Evolutionary conservation across 805 yeast species (phyloP), one percentile per base, ranked within the genome.

Genomic region (Yarrowia divulgata): DNA sequence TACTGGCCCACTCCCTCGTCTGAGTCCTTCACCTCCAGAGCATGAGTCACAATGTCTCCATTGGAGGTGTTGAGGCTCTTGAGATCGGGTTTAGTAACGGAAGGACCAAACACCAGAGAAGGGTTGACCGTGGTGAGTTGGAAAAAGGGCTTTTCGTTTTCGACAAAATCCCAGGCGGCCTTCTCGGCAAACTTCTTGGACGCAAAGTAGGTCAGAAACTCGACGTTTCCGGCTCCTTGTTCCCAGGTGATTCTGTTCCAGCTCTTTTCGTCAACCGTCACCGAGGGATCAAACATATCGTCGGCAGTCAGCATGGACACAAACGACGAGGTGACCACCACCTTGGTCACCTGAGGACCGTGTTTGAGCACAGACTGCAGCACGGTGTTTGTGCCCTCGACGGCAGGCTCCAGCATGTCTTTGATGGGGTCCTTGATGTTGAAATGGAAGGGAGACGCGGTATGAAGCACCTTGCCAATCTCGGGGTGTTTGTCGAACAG

Each of bases 151-250:
- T 64, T 43, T 40, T 81, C 76, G 16, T 80, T 69, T 29, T 57
- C 48, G 10, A 57, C 48, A 72, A 85, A 86, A 1, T 85, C 82
- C 85, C 90, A 85, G 29, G 85, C 86, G 3, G 87, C 83, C 71
- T 79, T 74, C 76, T 88, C 90, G 45, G 90, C 90, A 73, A 79
- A 78, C 12, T 76, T 81, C 76, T 87, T 87, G 52, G 90, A 75
- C 80, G 50, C 82, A 82, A 67, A 32, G 55, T 74, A 75, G 39
- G 73, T 70, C 32, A 54, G 34, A 14, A 34, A 14, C 63, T 57
- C 63, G 7, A 40, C 45, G n/a, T 69, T 62, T 13, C 40, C 55
- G 2, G 45, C 55, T n/a, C n/a, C 76, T 9, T 72, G 69, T 46
- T 78, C 79, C 74, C 75, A 73, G 16, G 79, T 73, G 34, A 77